Percentiles rank a stretch among this genome's conserved stretches.
Evolutionary conservation across 1,284 basidiomycete species (phyloP).

Genomic region (Trichosporon coremiiforme): DNA sequence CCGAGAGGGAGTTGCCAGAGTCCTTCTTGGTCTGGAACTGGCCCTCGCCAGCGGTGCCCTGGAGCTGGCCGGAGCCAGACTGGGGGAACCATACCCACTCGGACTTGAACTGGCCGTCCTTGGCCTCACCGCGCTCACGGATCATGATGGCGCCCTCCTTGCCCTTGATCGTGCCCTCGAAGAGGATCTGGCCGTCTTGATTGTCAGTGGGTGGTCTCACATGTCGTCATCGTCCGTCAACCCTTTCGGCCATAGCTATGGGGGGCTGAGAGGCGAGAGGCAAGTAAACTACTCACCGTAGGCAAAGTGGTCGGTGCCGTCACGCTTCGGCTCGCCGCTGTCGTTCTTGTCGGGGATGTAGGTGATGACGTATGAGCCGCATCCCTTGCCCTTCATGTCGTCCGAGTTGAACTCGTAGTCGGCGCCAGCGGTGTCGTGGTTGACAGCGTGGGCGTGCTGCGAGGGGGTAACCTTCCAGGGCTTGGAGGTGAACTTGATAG

Average conservation of each 20-base stretch:
- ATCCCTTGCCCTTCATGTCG: conserved; percentile 23
- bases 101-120: conserved; percentile 10
- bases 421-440: conserved; percentile 12
- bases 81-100: conserved; percentile 20
- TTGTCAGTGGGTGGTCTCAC: not conserved
- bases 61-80: conserved; percentile 20
- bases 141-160: conserved; percentile 22
- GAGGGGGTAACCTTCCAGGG: conserved; percentile 14
- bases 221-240: no score
- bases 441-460: not conserved
- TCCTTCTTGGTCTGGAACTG: not conserved
- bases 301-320: conserved; percentile 6
- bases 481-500: conserved; percentile 15
- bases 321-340: not conserved
- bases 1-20: not conserved
- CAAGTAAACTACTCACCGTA: conserved; percentile 8
- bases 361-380: conserved; percentile 18
- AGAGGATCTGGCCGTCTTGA: conserved; percentile 24
- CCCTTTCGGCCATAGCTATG: no score
- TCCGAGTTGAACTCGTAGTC: conserved; percentile 9
- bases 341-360: not conserved
- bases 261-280: no score
- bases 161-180: conserved; percentile 25
- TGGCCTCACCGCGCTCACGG: conserved; percentile 19
- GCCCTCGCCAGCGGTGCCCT: conserved; percentile 21